phyloP scores from a whole-genome alignment of 139 green algal species.

The Gonium pectorale region DNA sequence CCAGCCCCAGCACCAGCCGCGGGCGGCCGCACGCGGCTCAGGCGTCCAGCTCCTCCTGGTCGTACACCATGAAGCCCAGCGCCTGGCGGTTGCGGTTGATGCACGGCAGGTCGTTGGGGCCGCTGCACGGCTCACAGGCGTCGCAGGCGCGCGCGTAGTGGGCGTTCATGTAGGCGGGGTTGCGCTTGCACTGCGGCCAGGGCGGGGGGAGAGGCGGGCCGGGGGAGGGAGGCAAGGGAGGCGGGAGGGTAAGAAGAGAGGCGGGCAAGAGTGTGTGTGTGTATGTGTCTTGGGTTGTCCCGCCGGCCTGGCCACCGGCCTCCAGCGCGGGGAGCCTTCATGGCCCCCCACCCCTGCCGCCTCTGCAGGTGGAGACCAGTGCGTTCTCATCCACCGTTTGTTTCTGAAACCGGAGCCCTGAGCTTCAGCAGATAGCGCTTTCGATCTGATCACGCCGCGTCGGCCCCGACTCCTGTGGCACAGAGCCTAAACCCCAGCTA shows the following conservation, averaged over 20 bases:
- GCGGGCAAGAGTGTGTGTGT: neutral
- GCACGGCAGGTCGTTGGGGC: constrained; percentile 30
- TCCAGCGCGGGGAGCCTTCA: too few relatives aligned
- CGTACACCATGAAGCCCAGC: constrained; percentile 51
- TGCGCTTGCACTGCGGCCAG: neutral
- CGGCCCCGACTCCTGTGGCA: too few relatives aligned
- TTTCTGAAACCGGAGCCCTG: too few relatives aligned
- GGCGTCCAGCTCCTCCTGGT: constrained; percentile 32
- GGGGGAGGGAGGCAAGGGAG: neutral
- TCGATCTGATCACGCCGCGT: too few relatives aligned
- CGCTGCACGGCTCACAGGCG: constrained; percentile 49
- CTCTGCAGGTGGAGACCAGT: too few relatives aligned
- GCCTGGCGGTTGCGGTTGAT: constrained; percentile 56
- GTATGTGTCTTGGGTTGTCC: too few relatives aligned
- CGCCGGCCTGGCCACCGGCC: too few relatives aligned
- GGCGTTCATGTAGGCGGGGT: constrained; percentile 5
- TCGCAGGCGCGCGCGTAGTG: constrained; percentile 48
- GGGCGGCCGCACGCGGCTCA: too few relatives aligned
- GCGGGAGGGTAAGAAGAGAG: neutral
- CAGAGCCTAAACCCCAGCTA: too few relatives aligned
- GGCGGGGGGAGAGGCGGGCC: neutral
- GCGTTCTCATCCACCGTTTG: too few relatives aligned
- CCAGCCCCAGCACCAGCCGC: neutral
- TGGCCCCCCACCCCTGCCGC: too few relatives aligned
- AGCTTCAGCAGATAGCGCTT: too few relatives aligned